phyloP scores from a whole-genome alignment of 2,329 filamentous ascomycete genomes.

The Neofusicoccum ribis region DNA sequence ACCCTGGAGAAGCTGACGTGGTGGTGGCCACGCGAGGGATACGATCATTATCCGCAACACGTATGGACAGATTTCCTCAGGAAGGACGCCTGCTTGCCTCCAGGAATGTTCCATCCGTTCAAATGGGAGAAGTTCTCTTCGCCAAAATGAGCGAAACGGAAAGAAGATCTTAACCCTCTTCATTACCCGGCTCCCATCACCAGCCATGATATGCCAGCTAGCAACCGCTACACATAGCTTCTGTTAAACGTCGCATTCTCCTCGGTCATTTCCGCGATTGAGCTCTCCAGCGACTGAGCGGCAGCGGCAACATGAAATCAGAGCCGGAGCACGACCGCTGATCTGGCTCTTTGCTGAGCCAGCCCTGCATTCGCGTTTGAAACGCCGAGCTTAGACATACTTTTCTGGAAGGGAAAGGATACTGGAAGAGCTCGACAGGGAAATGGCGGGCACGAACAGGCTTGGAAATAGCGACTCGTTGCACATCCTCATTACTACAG shows the following conservation, averaged over 20 bases:
- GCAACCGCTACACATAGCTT: background rate
- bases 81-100: constrained; percentile 4
- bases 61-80: constrained; percentile 18
- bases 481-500: background rate
- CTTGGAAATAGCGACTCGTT: background rate
- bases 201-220: background rate
- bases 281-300: too few relatives aligned
- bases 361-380: background rate
- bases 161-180: background rate
- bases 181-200: background rate
- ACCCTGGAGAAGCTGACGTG: constrained; percentile 15
- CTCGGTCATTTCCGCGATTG: background rate
- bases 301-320: background rate
- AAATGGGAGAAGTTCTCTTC: constrained; percentile 14
- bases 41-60: constrained; percentile 12
- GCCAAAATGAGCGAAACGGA: background rate
- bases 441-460: background rate
- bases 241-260: background rate
- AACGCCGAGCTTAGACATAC: background rate
- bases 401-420: background rate
- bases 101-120: constrained; percentile 19
- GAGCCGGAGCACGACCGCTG: background rate
- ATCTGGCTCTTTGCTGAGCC: background rate
- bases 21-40: constrained; percentile 18
- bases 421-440: background rate